These are phyloP conservation scores for Arachis monticola DNA, from an alignment of 331 rosid genomes.

Conservation along the genomic window DNA sequence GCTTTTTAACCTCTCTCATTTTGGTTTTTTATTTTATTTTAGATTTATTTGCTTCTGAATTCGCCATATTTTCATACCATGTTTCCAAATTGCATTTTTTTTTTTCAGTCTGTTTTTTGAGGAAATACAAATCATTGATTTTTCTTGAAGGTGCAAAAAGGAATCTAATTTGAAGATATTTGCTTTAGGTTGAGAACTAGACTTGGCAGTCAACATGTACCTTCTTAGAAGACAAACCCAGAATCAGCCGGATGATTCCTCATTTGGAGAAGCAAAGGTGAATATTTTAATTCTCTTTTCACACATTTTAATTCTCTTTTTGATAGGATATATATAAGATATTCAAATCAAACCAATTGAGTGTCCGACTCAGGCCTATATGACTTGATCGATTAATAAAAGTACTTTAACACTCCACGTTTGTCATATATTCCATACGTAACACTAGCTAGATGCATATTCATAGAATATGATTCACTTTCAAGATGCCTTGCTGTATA, in stretches of 20 bases:
- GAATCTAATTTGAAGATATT: conserved; percentile 27
- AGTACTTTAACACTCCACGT: no score
- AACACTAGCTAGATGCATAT: no score
- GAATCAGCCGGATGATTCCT: conserved; percentile 53
- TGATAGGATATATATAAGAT: no score
- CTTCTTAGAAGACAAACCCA: conserved; percentile 59
- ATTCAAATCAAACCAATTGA: no score
- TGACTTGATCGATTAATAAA: no score
- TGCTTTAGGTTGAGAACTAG: conserved; percentile 37
- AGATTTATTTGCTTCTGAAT: conserved; percentile 2
- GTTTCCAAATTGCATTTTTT: background rate
- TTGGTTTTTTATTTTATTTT: background rate
- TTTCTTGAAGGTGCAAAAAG: background rate
- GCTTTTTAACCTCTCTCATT: background rate
- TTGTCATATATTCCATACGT: no score
- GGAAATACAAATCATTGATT: background rate
- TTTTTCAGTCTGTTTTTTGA: background rate
- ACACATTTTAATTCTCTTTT: no score
- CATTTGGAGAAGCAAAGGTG: conserved; percentile 55
- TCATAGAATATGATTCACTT: no score
- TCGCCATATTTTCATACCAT: background rate
- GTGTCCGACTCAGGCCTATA: no score
- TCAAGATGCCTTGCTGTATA: no score
- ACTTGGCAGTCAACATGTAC: conserved; percentile 55
- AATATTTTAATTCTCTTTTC: background rate